Base-by-base conservation (phyloP, 1,284 basidiomycete genomes). In the Ganoderma lucidum region DNA sequence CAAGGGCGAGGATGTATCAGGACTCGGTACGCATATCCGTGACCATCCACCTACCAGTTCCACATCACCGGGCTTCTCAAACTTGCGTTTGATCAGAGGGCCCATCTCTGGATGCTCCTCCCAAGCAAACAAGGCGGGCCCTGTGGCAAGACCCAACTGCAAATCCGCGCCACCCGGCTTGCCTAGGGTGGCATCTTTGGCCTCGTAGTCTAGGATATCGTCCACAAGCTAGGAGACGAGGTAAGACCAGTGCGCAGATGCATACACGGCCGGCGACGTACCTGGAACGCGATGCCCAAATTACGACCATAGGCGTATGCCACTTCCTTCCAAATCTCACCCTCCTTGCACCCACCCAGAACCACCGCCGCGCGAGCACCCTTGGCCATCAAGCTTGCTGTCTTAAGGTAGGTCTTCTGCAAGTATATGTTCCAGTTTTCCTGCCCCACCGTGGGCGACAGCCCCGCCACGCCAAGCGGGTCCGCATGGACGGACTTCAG, bases 331-430 rank as follows among this genome's bases (percentile, higher is more conserved):
- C 96, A 93, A 28, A 93, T 81, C 75, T 96, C 94, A 4, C 90
- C 90, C 77, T 94, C 89, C 63, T 84, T 86, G 74, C 92, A 94
- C 0, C 97, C 97, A 6, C 97, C 97, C 0, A 99, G 86, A 4
- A 97, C 92, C 6, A 96, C 95, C 0, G 96, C 90, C 6, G 95
- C 94, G 9, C 97, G 88, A 1, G 95, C 93, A 3, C 93, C 93
- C 81, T 99, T 99, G 1, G 96, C 97, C 88, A 99, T 97, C 69
- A 99, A 82, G 76, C 93, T 96, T 19, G 97, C 97, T 6, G 96
- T 98, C 83, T 99, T 99, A 77, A 99, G 85, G 79, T 99, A 99
- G 35, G 96, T 97, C 83, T 97, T 98, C 77, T 91, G 90, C 80
- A 99, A 86, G 83, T 99, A 99, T 44, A 92, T 84, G 69, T 91